Evolutionary conservation across 192 early-diverging fungal genomes (phyloP), one percentile per base, ranked within the genome.

Genomic region (Backusella macrospora): DNA sequence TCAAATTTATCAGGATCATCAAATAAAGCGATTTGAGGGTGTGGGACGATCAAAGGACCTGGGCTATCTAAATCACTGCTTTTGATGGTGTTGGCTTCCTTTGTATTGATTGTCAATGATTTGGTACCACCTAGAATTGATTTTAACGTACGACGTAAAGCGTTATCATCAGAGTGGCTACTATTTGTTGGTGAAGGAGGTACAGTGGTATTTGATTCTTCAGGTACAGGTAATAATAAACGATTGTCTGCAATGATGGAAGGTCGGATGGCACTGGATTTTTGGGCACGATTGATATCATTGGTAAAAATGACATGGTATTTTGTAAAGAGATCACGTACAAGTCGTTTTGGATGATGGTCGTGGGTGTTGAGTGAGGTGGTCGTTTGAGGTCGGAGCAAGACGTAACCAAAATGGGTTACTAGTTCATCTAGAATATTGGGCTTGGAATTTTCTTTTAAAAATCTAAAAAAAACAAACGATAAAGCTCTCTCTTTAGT

Each of bases 311-410:
- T 79, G 59, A 70, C 70, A 40, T 81, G 78, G 16, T 77, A 79
- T 68, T 79, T 77, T 40, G 76, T 78, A 34, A 85, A 66, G 66
- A 85, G 74, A 18, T 87, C 86, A 12, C 79, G 74, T 55, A 85
- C 69, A 62, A 87, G 74, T 15, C 82, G 68, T 29, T 80, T 81
- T 16, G 82, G 80, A 23, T 85, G 84, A 38, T 80, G 81, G 38
- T 87, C 86, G 43, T 82, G 78, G 21, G 85, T 40, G 3, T 78
- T 85, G 38, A 84, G 49, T 26, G 74, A 70, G 10, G 75, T 76
- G 37, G 80, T 79, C n/a, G 75, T 77, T 65, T 72, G 45, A 5
- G 86, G 86, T 21, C 84, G 77, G 62, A 87, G 64, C 49, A 87
- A 64, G 47, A 85, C 78, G 2, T 80, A 78, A 10, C 84, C 82